phyloP scores from a whole-genome alignment of 495 filamentous ascomycete genomes.

The Trichoderma gamsii region DNA sequence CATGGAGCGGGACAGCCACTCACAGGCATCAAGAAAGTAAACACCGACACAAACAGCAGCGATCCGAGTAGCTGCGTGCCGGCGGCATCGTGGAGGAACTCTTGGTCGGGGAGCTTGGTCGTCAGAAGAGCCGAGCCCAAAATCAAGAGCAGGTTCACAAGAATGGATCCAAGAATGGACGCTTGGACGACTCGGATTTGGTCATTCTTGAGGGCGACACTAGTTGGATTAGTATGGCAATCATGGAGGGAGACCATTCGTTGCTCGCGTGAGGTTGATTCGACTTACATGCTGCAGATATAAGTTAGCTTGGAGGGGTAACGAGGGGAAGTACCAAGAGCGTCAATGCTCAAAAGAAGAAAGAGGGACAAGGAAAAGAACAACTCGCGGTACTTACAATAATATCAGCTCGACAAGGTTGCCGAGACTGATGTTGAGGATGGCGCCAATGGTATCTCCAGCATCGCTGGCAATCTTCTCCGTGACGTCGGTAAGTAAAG shows the following conservation, averaged over 20 bases:
- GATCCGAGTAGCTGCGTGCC: constrained; percentile 23
- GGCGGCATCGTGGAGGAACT: constrained; percentile 17
- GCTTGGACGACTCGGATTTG: constrained; percentile 72
- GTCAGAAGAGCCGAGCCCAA: constrained; percentile 70
- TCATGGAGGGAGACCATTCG: neutral
- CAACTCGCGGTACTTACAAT: constrained; percentile 41
- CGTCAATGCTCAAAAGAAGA: neutral
- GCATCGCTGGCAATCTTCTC: constrained; percentile 61
- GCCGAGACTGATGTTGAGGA: constrained; percentile 69
- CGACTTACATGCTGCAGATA: constrained; percentile 7
- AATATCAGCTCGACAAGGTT: constrained; percentile 74
- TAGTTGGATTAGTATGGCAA: constrained; percentile 3
- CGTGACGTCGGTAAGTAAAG: constrained; percentile 61
- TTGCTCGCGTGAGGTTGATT: neutral
- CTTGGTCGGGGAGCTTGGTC: constrained; percentile 40
- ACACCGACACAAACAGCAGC: constrained; percentile 25
- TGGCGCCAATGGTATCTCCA: constrained; percentile 62
- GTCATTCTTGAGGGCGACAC: constrained; percentile 25
- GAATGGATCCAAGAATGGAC: constrained; percentile 65
- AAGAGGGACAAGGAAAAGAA: neutral
- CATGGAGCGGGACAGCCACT: neutral
- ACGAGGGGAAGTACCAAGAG: neutral
- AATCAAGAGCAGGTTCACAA: constrained; percentile 68
- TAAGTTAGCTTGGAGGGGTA: neutral
- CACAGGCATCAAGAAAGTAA: constrained; percentile 26